phyloP scores from a whole-genome alignment of 306 rosid genomes.

The Cucumis melo region DNA sequence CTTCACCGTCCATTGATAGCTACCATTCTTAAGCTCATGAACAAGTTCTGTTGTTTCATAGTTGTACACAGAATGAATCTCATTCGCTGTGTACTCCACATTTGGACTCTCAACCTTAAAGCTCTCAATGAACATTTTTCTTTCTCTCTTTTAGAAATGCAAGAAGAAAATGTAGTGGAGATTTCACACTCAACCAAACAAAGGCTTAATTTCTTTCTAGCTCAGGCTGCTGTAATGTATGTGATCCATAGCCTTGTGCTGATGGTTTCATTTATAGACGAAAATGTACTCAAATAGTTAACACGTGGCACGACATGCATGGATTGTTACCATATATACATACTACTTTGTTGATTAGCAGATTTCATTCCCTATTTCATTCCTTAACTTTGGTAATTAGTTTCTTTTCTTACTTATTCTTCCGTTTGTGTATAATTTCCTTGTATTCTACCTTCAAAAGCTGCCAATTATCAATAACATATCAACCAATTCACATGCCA shows the following conservation, averaged over 20 bases:
- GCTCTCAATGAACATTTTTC: constrained; percentile 63
- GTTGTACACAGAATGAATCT: constrained; percentile 73
- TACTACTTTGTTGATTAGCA: no score
- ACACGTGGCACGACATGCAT: not conserved
- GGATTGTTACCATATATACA: not conserved
- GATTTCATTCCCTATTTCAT: no score
- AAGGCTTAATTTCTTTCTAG: not conserved
- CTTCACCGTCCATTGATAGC: constrained; percentile 78
- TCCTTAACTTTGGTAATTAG: no score
- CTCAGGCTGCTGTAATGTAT: not conserved
- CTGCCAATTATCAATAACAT: no score
- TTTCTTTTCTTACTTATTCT: no score
- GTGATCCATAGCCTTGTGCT: not conserved
- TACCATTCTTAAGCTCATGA: constrained; percentile 66
- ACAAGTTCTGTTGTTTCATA: constrained; percentile 90
- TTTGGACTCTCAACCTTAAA: constrained; percentile 84
- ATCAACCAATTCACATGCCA: no score
- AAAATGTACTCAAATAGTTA: not conserved
- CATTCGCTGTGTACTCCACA: constrained; percentile 47
- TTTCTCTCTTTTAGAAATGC: not conserved
- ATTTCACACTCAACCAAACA: not conserved
- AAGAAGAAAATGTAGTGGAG: not conserved
- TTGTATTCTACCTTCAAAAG: no score
- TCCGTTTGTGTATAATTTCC: no score
- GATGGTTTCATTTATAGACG: not conserved